Conservation (phyloP, 768 basidiomycete species). For the Lactifluus hygrophoroides region DNA sequence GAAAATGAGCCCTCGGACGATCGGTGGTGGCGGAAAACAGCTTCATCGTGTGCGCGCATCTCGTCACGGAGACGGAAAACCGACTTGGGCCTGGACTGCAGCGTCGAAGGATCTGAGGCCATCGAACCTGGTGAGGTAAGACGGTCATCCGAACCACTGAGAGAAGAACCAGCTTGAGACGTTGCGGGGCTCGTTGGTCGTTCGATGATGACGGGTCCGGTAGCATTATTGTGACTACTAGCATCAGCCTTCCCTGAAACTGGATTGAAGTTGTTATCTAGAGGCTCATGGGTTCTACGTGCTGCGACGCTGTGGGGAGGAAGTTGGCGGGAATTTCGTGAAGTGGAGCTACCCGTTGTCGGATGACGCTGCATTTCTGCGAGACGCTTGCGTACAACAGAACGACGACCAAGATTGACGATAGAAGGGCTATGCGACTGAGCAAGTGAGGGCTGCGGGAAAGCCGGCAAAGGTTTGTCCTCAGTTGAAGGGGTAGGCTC, state of each 20-base stretch:
- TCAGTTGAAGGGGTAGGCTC: neutral
- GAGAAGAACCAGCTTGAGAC: neutral
- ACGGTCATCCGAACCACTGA: neutral
- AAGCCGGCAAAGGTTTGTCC: neutral
- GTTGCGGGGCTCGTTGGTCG: neutral
- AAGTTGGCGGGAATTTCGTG: neutral
- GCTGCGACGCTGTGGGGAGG: neutral
- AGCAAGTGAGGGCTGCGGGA: slow-evolving; percentile 23
- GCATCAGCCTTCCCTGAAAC: neutral
- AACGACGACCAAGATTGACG: slow-evolving; percentile 48
- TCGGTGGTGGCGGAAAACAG: neutral
- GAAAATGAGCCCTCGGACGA: neutral
- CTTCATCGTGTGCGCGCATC: slow-evolving; percentile 7
- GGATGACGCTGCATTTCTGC: slow-evolving; percentile 41
- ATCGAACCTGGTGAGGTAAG: slow-evolving; percentile 15
- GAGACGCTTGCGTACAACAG: slow-evolving; percentile 58
- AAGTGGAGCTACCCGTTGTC: neutral
- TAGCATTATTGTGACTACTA: neutral
- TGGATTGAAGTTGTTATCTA: neutral
- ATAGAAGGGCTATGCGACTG: slow-evolving; percentile 49
- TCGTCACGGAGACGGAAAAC: slow-evolving; percentile 20
- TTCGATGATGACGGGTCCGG: neutral
- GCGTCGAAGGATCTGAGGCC: neutral
- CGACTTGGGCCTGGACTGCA: slow-evolving; percentile 14
- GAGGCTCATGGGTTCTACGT: neutral